Evolutionary conservation across 768 basidiomycete species (phyloP), one percentile per base, ranked within the genome.

Genomic region (Mycena sanguinolenta): DNA sequence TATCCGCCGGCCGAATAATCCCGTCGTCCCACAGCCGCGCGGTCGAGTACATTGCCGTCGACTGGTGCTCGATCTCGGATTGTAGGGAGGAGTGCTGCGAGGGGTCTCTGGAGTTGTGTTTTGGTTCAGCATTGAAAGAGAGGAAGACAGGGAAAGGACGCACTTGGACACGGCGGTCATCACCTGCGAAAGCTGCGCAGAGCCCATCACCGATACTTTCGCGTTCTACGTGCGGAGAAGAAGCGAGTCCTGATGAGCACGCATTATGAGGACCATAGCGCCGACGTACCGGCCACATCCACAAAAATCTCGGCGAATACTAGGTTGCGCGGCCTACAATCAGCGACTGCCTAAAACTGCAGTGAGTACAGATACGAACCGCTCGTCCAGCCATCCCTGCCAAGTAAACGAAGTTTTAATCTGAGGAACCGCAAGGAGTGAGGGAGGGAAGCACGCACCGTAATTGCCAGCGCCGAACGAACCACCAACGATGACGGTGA

Each of bases 391-490:
- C 92, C 96, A 97, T 97, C 25, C 95, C 95, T 95, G 44, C 32
- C 32, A 10, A 34, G 10, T 34, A 34, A 46, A 36, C 4, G 19
- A 42, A 27, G 6, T 23, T 46, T n/a, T 19, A 25, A n/a, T n/a
- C 21, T 55, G 25, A n/a, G 36, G n/a, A n/a, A n/a, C 1, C 3
- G 16, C 4, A 17, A 44, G 68, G 4, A 34, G 4, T 67, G 50
- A 55, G 27, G 64, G 36, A 30, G 58, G 49, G 36, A 46, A 70
- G 30, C 8, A 74, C 87, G 57, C 66, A 93, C 95, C 96, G 75
- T 98, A 98, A 80, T 97, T 98, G 6, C 96, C 96, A 8, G 97
- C 96, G 30, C 96, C 96, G 78, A 95, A 97, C 77, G 94, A 95
- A 54, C 96, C 96, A 21, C 96, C 96, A 28, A 97, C 93, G 58